Percentiles rank a stretch among this genome's conserved stretches.
These are phyloP conservation scores for Fusarium avenaceum DNA, from an alignment of 2,329 filamentous ascomycete species.

Conservation along the genomic window DNA sequence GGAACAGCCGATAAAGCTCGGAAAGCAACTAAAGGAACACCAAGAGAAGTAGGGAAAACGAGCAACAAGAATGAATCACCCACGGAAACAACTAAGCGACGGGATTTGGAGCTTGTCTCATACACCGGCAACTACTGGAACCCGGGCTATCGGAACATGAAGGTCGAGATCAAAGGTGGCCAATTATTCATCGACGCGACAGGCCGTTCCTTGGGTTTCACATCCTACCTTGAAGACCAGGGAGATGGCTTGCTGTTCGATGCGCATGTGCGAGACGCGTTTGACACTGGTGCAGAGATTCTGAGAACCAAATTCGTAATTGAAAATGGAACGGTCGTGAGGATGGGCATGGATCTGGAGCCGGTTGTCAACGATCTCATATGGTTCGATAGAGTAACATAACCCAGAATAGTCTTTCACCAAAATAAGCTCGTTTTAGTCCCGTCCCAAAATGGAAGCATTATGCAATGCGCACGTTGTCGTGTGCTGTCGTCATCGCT, in stretches of 20 bases:
- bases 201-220: slow-evolving; percentile 50
- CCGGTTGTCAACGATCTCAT: slow-evolving; percentile 29
- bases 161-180: slow-evolving; percentile 34
- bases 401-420: neutral
- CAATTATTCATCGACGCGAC: slow-evolving; percentile 46
- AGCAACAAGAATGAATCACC: neutral
- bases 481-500: slow-evolving; percentile 10
- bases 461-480: neutral
- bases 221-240: slow-evolving; percentile 37
- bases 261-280: slow-evolving; percentile 34
- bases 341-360: slow-evolving; percentile 43
- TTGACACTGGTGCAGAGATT: slow-evolving; percentile 28
- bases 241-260: slow-evolving; percentile 37
- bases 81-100: neutral
- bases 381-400: slow-evolving; percentile 40
- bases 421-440: neutral
- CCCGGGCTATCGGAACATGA: slow-evolving; percentile 47
- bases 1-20: rapidly evolving
- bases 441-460: neutral
- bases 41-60: too few species aligned
- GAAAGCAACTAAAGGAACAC: too few species aligned
- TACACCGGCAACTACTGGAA: slow-evolving; percentile 47
- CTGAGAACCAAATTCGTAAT: slow-evolving; percentile 39
- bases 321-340: slow-evolving; percentile 14
- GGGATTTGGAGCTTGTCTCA: slow-evolving; percentile 16